Evolutionary conservation across 1,139 yeast species (phyloP), one percentile per base, ranked within the genome.

Genomic region (Geotrichum fermentans): DNA sequence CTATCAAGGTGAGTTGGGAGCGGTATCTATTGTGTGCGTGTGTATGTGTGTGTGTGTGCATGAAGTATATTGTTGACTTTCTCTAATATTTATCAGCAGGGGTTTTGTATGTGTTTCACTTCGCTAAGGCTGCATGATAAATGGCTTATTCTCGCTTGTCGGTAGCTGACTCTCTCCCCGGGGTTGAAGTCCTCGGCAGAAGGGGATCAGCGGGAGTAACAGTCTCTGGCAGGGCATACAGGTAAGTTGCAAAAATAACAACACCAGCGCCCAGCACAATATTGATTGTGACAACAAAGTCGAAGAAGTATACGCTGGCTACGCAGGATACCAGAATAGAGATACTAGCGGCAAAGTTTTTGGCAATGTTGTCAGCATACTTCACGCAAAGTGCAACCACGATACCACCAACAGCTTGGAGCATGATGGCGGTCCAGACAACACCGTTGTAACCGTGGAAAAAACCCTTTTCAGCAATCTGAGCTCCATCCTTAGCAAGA

Each of bases 391-490:
- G 55, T 3, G 73, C 73, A 4, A 70, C 73, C 22, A 70, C 58
- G 43, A 70, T 66, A 4, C 73, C 73, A n/a, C 73, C 73, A 38
- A 65, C 50, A 4, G 74, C 73, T 54, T 70, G 73, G 30, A 69
- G 60, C 16, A 65, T 51, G 40, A 70, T 68, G 33, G 73, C 72
- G 8, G 62, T 53, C 67, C 68, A 63, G 4, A 71, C 73, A 20
- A 68, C 68, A 11, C 54, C 48, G 50, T 67, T 69, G 61, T 70
- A 70, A 26, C 73, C 73, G 41, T 61, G 61, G 58, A 70, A 70
- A 52, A 70, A 69, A 14, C 73, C 73, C 49, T 61, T 55, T 47
- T 61, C 62, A n/a, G 57, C 50, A 45, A 70, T 66, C 28, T 54
- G 55, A 2, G 59, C 53, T 10, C 72, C 71, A 49, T 70, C 73